Evolutionary conservation across 768 basidiomycete species (phyloP), one percentile per base, ranked within the genome.

Genomic region (Boletus pseudo-olivaceus): DNA sequence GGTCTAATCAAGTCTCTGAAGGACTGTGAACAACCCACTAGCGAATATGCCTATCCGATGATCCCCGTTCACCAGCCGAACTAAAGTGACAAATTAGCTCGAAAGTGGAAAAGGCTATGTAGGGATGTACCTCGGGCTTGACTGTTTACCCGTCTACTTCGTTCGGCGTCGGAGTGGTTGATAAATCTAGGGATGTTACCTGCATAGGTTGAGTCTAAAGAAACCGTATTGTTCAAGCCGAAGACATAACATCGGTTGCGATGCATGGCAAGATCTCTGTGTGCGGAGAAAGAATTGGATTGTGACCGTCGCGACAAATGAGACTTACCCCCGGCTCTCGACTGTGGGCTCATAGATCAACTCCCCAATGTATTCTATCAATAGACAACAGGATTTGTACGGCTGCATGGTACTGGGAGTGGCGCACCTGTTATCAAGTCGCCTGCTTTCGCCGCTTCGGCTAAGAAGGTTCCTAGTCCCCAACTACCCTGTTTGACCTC

Each of bases 121-220:
- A 34, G 15, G 9, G 19, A 63, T 74, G 27, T 58, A 84, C 84
- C 75, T 51, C 53, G 60, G 0, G 82, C 82, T 1, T 55, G 47
- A 54, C 79, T 80, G 60, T 85, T 88, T 12, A 50, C 58, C 23
- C 33, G 58, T 15, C 32, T 55, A 10, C 58, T 37, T 35, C 38
- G 4, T 70, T 64, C 17, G 42, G 57, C 47, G 54, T 54, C 45
- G 43, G 59, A 20, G 72, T 90, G 88, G 60, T 91, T 87, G 49
- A 90, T 81, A 59, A 82, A 89, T 14, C 87, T 75, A n/a, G 85
- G 74, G 38, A 76, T 73, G 53, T 89, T 89, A 5, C 85, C 87
- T 1, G 72, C 77, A 34, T 71, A 74, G 17, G 76, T 67, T 30
- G 80, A 73, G 63, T 90, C 88, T n/a, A 88, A 61, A 8, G 76